Conservation (phyloP, 257 asterid genomes). For the Henckelia pumila region DNA sequence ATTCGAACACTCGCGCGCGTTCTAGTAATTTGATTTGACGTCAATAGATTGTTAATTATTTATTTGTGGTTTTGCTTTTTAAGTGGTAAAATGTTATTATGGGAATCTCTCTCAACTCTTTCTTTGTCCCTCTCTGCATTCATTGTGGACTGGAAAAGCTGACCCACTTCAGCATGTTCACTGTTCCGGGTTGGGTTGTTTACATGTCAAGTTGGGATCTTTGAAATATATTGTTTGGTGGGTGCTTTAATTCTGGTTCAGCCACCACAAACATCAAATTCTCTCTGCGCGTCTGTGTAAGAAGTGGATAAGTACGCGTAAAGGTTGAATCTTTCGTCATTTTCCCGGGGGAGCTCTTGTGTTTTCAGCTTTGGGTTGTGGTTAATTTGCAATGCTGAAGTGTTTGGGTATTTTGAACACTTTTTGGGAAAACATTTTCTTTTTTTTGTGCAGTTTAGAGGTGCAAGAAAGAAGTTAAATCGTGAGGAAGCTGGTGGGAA, state of each 20-base stretch:
- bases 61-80: too few species aligned
- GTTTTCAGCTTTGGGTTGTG: neutral
- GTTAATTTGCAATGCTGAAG: neutral
- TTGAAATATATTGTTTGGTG: neutral
- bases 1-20: too few species aligned
- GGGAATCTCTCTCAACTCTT: too few species aligned
- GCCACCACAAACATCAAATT: neutral
- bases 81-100: too few species aligned
- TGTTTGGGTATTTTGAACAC: neutral
- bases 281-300: neutral
- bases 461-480: too few species aligned
- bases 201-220: neutral
- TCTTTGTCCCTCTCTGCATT: neutral
- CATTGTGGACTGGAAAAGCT: neutral
- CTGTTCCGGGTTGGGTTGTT: neutral
- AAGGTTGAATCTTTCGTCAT: neutral
- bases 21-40: too few species aligned
- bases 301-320: neutral
- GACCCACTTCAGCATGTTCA: neutral
- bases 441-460: too few species aligned
- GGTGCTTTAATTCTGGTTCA: neutral
- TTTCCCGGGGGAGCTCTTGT: neutral
- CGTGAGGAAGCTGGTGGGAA: neutral
- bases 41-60: too few species aligned
- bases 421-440: too few species aligned